These are phyloP conservation scores for Schwanniomyces occidentalis DNA, from an alignment of 805 yeast species.

Conservation along the genomic window DNA sequence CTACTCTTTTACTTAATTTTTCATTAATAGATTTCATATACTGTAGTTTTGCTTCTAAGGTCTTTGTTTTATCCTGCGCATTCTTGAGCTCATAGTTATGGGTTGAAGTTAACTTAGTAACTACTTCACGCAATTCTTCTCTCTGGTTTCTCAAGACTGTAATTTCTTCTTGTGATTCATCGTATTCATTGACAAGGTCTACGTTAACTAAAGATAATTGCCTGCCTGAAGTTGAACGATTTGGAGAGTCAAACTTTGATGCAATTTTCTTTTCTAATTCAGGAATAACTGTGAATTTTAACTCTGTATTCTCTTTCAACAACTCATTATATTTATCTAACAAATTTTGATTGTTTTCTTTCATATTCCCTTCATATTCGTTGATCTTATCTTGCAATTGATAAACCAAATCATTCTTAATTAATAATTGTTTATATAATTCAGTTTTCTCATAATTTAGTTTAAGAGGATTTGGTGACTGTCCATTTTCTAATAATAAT, in stretches of 20 bases:
- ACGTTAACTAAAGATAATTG: constrained; percentile 9
- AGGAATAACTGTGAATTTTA: constrained; percentile 47
- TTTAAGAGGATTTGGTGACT: constrained; percentile 54
- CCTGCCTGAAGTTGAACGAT: constrained; percentile 2
- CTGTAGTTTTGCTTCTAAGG: constrained; percentile 29
- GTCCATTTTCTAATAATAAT: constrained; percentile 52
- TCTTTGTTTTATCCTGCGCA: constrained; percentile 35
- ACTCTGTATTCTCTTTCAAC: constrained; percentile 38
- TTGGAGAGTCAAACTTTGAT: neutral
- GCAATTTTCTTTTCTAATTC: constrained; percentile 37
- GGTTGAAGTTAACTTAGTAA: constrained; percentile 36
- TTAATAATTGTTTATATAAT: constrained; percentile 46
- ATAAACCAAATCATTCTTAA: constrained; percentile 48
- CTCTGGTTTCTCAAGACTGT: constrained; percentile 29
- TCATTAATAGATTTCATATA: constrained; percentile 34
- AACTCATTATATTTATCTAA: constrained; percentile 41
- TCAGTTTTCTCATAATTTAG: constrained; percentile 57
- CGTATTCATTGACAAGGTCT: constrained; percentile 5
- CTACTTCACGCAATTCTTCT: constrained; percentile 42
- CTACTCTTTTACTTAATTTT: constrained; percentile 28
- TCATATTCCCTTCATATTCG: constrained; percentile 24
- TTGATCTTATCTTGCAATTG: constrained; percentile 49
- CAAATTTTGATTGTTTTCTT: constrained; percentile 34
- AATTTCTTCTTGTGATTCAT: constrained; percentile 21
- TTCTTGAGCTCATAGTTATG: constrained; percentile 36